Evolutionary conservation across 345 rosid species (phyloP).

Genomic region (Jatropha curcas): DNA sequence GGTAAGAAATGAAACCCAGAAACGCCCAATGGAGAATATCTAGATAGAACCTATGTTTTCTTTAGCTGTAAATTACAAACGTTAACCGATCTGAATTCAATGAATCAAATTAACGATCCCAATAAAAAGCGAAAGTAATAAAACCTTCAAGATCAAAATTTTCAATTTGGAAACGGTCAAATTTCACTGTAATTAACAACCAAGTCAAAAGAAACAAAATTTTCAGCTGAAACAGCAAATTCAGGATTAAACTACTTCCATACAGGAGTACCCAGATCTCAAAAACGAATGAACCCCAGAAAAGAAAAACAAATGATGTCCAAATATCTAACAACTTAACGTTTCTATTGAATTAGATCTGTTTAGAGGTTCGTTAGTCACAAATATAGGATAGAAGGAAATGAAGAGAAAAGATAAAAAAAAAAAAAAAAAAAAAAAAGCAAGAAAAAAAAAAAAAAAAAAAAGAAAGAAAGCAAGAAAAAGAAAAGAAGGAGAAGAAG

Average conservation of each 20-base stretch:
- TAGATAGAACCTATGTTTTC: slow-evolving; percentile 2
- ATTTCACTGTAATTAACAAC: slow-evolving; percentile 12
- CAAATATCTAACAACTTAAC: slow-evolving; percentile 16
- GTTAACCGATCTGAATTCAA: slow-evolving; percentile 32
- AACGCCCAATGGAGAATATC: slow-evolving; percentile 9
- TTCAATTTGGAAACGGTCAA: slow-evolving; percentile 1
- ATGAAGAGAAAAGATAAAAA: background rate
- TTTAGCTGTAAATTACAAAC: background rate
- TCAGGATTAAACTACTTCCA: slow-evolving; percentile 12
- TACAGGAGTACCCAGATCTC: slow-evolving; percentile 43
- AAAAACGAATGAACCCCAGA: background rate
- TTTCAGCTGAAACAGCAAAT: background rate
- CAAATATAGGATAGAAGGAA: slow-evolving; percentile 7
- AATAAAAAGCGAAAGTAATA: background rate
- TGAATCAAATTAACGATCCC: slow-evolving; percentile 20
- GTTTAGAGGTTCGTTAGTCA: slow-evolving; percentile 25
- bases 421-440: slow-evolving; percentile 17
- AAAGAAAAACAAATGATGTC: slow-evolving; percentile 3
- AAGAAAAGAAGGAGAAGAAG: background rate
- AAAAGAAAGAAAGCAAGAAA: too few relatives aligned
- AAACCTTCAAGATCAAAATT: background rate
- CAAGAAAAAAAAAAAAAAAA: too few relatives aligned
- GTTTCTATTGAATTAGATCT: slow-evolving; percentile 43
- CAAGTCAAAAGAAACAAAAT: slow-evolving; percentile 16
- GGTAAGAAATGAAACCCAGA: background rate